Conservation (phyloP, 306 rosid species). For the Vigna hirtella region DNA sequence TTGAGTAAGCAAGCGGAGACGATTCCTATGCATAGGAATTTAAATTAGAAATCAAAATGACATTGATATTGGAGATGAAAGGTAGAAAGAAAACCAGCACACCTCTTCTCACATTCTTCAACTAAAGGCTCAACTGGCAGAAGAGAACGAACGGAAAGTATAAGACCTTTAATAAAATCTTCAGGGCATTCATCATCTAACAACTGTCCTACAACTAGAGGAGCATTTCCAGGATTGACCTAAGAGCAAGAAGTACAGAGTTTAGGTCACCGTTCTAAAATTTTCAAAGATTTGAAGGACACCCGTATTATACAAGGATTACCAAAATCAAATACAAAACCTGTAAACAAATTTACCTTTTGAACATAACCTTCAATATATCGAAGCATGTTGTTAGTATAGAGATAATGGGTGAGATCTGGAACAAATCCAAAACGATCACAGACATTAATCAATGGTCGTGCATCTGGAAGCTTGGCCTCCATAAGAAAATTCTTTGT, state of each 20-base stretch:
- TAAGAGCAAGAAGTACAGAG: conserved; percentile 46
- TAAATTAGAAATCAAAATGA: conserved; percentile 34
- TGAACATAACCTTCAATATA: conserved; percentile 97
- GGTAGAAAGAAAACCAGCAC: conserved; percentile 33
- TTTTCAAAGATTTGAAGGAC: conserved; percentile 14
- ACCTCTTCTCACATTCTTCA: conserved; percentile 99
- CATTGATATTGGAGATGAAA: conserved; percentile 33
- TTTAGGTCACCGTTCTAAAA: conserved; percentile 27
- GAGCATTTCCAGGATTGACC: conserved; percentile 98
- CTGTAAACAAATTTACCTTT: conserved; percentile 75
- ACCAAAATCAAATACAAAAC: conserved; percentile 11
- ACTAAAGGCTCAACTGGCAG: conserved; percentile 97
- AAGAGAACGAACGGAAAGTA: conserved; percentile 97
- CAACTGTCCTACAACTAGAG: conserved; percentile 91
- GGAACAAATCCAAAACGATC: conserved; percentile 97
- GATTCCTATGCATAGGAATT: conserved; percentile 65
- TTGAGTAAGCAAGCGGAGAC: conserved; percentile 91
- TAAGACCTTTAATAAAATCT: conserved; percentile 94
- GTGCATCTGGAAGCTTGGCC: conserved; percentile 96
- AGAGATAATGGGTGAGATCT: conserved; percentile 92
- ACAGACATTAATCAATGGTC: conserved; percentile 93
- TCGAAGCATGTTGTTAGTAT: conserved; percentile 93
- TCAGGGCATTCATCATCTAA: conserved; percentile 98
- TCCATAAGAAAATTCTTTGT: conserved; percentile 94
- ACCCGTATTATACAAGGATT: conserved; percentile 43